phyloP scores from a whole-genome alignment of 1,139 yeast species.

The Pneumocystis carinii region DNA sequence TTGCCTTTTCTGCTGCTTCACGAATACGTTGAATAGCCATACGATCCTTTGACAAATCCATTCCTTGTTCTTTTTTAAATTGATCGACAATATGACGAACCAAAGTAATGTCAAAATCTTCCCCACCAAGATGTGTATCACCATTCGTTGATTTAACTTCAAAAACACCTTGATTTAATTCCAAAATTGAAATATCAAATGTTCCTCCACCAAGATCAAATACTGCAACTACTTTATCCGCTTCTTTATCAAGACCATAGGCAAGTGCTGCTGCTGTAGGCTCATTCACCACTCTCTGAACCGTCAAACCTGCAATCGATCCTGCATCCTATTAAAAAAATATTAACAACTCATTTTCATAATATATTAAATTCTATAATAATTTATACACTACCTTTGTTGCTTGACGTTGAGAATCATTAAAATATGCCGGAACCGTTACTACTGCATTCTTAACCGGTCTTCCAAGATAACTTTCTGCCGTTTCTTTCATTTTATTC shows the following conservation, averaged over 20 bases:
- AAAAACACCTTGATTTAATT: conserved; percentile 75
- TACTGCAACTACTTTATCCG: conserved; percentile 61
- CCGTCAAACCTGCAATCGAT: conserved; percentile 91
- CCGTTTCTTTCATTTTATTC: conserved; percentile 93
- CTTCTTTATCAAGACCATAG: conserved; percentile 81
- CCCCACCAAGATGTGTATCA: conserved; percentile 85
- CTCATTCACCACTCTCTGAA: conserved; percentile 93
- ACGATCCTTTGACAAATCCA: conserved; percentile 80
- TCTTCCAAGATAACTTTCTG: conserved; percentile 82
- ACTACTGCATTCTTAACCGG: conserved; percentile 81
- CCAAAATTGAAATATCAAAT: conserved; percentile 70
- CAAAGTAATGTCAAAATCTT: conserved; percentile 71
- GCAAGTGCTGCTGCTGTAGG: conserved; percentile 99
- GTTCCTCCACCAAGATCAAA: conserved; percentile 87
- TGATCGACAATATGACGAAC: conserved; percentile 81
- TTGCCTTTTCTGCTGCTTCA: conserved; percentile 99
- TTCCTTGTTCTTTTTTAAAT: conserved; percentile 85
- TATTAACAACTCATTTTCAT: background rate
- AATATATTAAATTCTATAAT: background rate
- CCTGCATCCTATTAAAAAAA: conserved; percentile 57
- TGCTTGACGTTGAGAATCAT: conserved; percentile 97
- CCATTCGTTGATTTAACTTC: conserved; percentile 82
- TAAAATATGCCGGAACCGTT: conserved; percentile 95
- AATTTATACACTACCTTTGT: conserved; percentile 35
- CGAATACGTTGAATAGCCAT: conserved; percentile 99